Base-by-base conservation (phyloP, 192 early-diverging fungal genomes). In the Coemansia sp. region DNA sequence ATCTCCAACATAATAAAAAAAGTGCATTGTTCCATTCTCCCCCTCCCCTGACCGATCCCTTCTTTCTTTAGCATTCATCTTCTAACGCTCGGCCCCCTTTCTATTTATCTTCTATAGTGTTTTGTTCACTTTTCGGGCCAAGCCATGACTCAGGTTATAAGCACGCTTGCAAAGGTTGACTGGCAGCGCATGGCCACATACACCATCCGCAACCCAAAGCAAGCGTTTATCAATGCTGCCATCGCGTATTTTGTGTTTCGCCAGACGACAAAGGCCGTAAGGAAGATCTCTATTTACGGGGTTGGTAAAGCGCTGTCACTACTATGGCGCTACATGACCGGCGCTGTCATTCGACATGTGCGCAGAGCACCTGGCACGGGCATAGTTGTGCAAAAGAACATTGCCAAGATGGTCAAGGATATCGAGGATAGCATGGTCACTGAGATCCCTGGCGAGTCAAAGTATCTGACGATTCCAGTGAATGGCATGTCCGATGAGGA, bases 401-500 rank as follows among this genome's bases (percentile, higher is more conserved):
- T 98, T 52, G 84, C 79, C 67, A 95, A 92, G 83, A 83, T 83
- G 17, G 80, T 94, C 59, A 82, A 76, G 56, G 87, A 89, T n/a
- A 89, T 98, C 49, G 90, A 96, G 66, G 84, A 90, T 34, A 87
- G 87, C 69, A 87, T 95, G 68, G 78, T 85, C 35, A 73, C 83
- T 9, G 81, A 88, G 62, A 78, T 88, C 9, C 87, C 83, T 2
- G 87, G 87, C 35, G 82, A 85, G 57, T 69, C 85, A 14, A 83
- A 87, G 63, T 90, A 91, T 73, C 74, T 83, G 45, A 59, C 75
- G 8, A 81, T 96, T 52, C 94, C 94, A 35, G 69, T 67, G 22
- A 49, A 74, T 2, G 89, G 93, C 36, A 82, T 94, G 75, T 59
- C 81, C 6, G 81, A 88, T 20, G 74, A 87, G 7, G 71, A 82